Evolutionary conservation across 768 basidiomycete species (phyloP), one percentile per base, ranked within the genome.

Genomic region (Arthromyces matolae): DNA sequence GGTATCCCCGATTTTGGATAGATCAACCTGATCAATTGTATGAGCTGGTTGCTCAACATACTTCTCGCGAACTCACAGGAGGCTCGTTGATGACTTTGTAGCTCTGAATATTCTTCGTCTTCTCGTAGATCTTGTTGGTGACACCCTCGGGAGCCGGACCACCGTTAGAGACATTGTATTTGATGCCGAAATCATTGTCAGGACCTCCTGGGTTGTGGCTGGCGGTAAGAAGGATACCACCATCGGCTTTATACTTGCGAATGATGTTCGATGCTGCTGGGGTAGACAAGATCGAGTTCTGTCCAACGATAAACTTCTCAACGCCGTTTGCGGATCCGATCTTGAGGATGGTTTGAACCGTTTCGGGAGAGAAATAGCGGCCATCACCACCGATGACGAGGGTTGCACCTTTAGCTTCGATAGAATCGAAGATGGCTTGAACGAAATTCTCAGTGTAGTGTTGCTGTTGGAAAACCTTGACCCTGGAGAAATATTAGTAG

Each of bases 371-470:
- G 72, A 85, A 96, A 77, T 76, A 99, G 47, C 96, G 92, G 23
- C 96, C 96, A 66, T 99, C 96, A 47, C 96, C 96, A 41, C 96
- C 95, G 60, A 99, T 81, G 62, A 98, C 96, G 58, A 98, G 76
- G 13, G 93, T 93, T 45, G 83, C 72, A 23, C 80, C 91, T 51
- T 86, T 69, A 41, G 82, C 79, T 5, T 86, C 80, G 69, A 98
- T 90, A 45, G 94, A 89, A 68, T 89, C 82, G 61, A 94, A 79
- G 74, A 93, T 99, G 56, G 95, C 71, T 68, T 98, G 95, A 49
- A 97, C 67, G 59, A 99, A 99, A 77, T 98, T 99, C 72, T 98
- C 96, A 36, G 96, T 99, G 73, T 98, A 99, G 75, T 98, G 85
- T 91, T 93, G 79, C 68, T 97, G 92, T 71, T 99, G 89, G 80